phyloP scores from a whole-genome alignment of 768 basidiomycete genomes.

The Naganishia kalamii region DNA sequence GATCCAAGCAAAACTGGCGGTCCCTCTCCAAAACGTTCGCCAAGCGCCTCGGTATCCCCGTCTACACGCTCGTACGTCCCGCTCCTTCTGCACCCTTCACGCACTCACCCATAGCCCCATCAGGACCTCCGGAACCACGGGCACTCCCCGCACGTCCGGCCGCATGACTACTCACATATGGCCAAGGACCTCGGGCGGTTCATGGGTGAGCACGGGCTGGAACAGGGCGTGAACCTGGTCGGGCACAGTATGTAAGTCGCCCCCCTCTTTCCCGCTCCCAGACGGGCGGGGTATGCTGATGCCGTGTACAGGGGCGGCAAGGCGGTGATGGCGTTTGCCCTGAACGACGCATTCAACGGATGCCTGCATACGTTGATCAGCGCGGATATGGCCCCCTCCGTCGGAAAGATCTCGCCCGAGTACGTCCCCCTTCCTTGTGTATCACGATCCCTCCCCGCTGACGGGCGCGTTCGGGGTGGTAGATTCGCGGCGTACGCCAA shows the following conservation, averaged over 20 bases:
- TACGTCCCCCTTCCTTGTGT: constrained; percentile 27
- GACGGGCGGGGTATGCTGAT: neutral
- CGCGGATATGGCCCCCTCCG: constrained; percentile 73
- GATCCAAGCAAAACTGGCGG: constrained; percentile 83
- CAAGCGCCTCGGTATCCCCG: constrained; percentile 58
- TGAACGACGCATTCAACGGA: constrained; percentile 38
- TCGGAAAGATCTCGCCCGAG: constrained; percentile 56
- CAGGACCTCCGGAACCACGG: constrained; percentile 91
- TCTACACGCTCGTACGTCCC: constrained; percentile 63
- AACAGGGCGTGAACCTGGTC: constrained; percentile 59
- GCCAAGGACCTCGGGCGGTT: constrained; percentile 70
- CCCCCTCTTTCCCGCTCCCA: neutral
- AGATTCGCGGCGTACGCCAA: constrained; percentile 60
- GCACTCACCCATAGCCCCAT: neutral
- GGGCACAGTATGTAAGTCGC: constrained; percentile 80
- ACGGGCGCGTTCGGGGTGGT: neutral
- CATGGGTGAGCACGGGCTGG: constrained; percentile 51
- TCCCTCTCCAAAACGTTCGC: constrained; percentile 70
- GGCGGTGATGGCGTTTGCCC: constrained; percentile 46
- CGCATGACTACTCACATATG: constrained; percentile 73
- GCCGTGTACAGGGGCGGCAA: constrained; percentile 67
- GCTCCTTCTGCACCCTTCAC: neutral
- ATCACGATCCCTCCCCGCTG: neutral
- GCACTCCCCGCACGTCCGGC: constrained; percentile 63
- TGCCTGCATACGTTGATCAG: constrained; percentile 51